These are phyloP conservation scores for Tolypocladium guangdongense DNA, from an alignment of 2,329 filamentous ascomycete genomes.

Conservation along the genomic window DNA sequence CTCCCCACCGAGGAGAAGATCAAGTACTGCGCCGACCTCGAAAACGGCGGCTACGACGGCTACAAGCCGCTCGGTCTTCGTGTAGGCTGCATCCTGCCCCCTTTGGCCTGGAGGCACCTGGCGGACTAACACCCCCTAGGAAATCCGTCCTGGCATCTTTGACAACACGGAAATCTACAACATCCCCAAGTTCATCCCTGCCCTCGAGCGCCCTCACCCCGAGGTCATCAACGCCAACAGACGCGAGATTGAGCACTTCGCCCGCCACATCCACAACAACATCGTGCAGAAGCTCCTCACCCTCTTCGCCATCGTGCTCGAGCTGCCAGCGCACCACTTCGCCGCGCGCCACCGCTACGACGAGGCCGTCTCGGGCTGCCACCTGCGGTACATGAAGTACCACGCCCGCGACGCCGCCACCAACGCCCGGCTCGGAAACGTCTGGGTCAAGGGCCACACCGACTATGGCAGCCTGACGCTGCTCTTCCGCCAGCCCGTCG, in stretches of 20 bases:
- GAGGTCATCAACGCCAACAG: conserved; percentile 19
- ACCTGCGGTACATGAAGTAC: conserved; percentile 51
- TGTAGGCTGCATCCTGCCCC: too few species aligned
- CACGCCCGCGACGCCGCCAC: conserved; percentile 32
- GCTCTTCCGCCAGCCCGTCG: conserved; percentile 46
- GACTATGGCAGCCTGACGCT: conserved; percentile 46
- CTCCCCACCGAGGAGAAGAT: conserved; percentile 47
- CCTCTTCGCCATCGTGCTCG: conserved; percentile 37
- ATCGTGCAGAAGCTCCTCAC: conserved; percentile 21
- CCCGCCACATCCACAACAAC: conserved; percentile 21
- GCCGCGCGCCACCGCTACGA: conserved; percentile 42
- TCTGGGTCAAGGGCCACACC: conserved; percentile 34
- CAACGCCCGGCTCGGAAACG: conserved; percentile 24
- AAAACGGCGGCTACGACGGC: conserved; percentile 45
- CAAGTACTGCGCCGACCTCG: conserved; percentile 40
- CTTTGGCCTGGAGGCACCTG: too few species aligned
- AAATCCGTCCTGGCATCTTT: conserved; percentile 20
- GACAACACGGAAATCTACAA: conserved; percentile 30
- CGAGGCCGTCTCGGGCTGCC: conserved; percentile 36
- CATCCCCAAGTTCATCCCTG: conserved; percentile 28
- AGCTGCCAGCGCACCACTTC: conserved; percentile 45
- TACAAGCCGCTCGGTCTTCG: conserved; percentile 27
- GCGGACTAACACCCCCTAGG: too few species aligned
- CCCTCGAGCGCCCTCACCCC: conserved; percentile 19
- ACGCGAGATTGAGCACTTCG: conserved; percentile 21